phyloP scores from a whole-genome alignment of 2,329 filamentous ascomycete genomes.

The Pleurostoma richardsiae region DNA sequence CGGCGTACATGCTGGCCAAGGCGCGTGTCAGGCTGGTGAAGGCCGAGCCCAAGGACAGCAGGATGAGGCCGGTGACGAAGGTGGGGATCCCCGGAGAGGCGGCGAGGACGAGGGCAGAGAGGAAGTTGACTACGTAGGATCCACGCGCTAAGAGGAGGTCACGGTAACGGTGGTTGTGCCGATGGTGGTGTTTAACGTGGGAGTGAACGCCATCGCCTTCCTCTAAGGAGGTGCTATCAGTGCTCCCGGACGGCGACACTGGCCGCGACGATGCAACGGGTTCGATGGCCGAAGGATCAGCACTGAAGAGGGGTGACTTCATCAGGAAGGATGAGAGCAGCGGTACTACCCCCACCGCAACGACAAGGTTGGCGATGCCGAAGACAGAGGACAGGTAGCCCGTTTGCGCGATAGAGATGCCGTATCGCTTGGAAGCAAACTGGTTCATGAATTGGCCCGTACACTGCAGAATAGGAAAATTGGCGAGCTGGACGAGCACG shows the following conservation, averaged over 20 bases:
- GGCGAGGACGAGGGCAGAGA: constrained; percentile 17
- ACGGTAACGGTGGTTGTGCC: constrained; percentile 16
- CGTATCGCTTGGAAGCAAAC: constrained; percentile 24
- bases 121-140: constrained; percentile 15
- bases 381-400: constrained; percentile 24
- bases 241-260: neutral
- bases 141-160: constrained; percentile 19
- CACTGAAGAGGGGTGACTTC: constrained; percentile 10
- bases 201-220: neutral
- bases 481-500: constrained; percentile 6
- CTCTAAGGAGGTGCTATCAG: neutral
- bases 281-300: neutral
- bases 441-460: constrained; percentile 16
- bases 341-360: constrained; percentile 19
- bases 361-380: constrained; percentile 17
- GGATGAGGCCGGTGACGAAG: constrained; percentile 19
- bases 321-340: constrained; percentile 15
- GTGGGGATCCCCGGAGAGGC: constrained; percentile 15
- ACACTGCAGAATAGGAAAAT: constrained; percentile 3
- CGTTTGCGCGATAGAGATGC: constrained; percentile 17
- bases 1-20: constrained; percentile 22
- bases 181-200: neutral
- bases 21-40: constrained; percentile 18
- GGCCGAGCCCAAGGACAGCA: constrained; percentile 22
- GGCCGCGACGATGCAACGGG: neutral